phyloP scores from a whole-genome alignment of 768 basidiomycete genomes.

The Auricularia cornea region DNA sequence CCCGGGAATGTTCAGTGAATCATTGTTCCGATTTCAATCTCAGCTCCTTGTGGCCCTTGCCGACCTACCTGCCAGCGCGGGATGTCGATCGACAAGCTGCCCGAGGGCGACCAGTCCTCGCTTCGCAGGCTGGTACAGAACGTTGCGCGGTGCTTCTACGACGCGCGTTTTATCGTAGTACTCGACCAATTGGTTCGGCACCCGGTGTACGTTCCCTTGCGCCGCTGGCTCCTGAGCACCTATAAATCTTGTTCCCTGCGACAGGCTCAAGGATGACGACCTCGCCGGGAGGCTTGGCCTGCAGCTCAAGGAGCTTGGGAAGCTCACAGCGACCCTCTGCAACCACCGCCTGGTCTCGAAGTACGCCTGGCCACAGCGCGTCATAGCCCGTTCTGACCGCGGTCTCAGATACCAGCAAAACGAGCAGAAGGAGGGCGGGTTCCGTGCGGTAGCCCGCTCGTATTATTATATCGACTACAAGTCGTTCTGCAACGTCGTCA shows the following conservation, averaged over 20 bases:
- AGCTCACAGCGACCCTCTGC: constrained; percentile 73
- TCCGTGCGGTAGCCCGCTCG: constrained; percentile 77
- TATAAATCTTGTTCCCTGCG: constrained; percentile 12
- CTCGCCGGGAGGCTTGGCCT: constrained; percentile 85
- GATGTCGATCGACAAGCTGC: constrained; percentile 14
- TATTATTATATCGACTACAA: constrained; percentile 98
- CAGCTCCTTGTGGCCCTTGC: too few species aligned
- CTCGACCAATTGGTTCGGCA: constrained; percentile 90
- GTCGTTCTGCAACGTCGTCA: constrained; percentile 93
- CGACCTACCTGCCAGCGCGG: background rate
- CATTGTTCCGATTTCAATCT: too few species aligned
- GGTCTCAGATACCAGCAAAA: constrained; percentile 72
- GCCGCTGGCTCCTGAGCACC: constrained; percentile 12
- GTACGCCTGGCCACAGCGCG: constrained; percentile 35
- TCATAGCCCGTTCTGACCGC: background rate
- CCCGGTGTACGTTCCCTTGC: constrained; percentile 72
- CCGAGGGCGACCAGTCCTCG: constrained; percentile 72
- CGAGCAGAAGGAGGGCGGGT: constrained; percentile 83
- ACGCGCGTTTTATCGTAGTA: constrained; percentile 82
- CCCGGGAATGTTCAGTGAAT: too few species aligned
- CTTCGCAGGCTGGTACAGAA: constrained; percentile 86
- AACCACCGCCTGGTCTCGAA: constrained; percentile 72
- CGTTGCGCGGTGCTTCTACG: constrained; percentile 91
- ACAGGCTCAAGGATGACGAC: constrained; percentile 87
- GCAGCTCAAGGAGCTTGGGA: constrained; percentile 83